Evolutionary conservation across 148 eudicot genomes (phyloP).

Genomic region (Euryodendron excelsum): DNA sequence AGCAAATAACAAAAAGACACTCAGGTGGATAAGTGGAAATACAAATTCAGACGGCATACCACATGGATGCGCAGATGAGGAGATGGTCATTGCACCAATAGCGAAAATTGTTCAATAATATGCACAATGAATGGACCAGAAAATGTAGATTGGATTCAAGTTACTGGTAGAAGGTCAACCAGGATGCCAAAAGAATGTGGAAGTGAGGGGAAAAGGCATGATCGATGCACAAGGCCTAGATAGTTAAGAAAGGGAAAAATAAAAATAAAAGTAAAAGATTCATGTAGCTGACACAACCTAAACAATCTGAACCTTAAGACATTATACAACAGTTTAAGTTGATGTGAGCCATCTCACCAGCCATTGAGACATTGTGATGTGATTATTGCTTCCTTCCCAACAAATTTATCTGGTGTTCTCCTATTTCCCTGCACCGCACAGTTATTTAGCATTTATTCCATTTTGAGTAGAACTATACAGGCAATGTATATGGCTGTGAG

Average conservation of each 20-base stretch:
- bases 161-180: neutral
- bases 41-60: too few species aligned
- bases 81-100: neutral
- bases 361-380: slow-evolving; percentile 92
- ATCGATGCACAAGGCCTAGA: neutral
- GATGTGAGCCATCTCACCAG: slow-evolving; percentile 58
- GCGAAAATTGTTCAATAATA: neutral
- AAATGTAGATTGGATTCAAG: neutral
- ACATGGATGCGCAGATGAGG: too few species aligned
- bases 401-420: slow-evolving; percentile 89
- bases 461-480: neutral
- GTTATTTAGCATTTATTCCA: slow-evolving; percentile 3
- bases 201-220: neutral
- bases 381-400: slow-evolving; percentile 90
- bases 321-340: neutral
- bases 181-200: neutral
- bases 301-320: neutral
- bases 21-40: neutral
- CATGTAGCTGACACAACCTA: neutral
- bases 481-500: neutral
- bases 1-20: neutral
- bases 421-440: slow-evolving; percentile 67
- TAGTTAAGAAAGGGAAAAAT: neutral
- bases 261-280: neutral
- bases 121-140: neutral